phyloP scores from a whole-genome alignment of 805 yeast genomes.

The Saturnispora gosingensis region DNA sequence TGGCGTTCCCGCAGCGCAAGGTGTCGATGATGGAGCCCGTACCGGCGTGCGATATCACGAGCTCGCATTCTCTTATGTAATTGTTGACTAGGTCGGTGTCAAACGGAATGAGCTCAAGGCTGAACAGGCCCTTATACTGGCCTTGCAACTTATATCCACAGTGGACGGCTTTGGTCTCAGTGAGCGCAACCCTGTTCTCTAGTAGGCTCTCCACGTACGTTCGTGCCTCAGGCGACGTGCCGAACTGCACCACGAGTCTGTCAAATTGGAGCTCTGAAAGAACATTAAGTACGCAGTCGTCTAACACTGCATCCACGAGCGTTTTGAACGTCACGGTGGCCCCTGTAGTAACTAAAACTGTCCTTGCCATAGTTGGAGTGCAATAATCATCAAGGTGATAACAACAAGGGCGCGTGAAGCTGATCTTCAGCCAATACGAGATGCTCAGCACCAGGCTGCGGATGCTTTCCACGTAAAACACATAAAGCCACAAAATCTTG shows the following conservation, averaged over 20 bases:
- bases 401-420: neutral
- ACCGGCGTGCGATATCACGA: constrained; percentile 82
- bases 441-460: neutral
- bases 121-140: neutral
- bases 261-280: constrained; percentile 32
- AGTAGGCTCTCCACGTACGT: neutral
- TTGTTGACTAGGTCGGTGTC: constrained; percentile 31
- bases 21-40: constrained; percentile 89
- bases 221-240: constrained; percentile 23
- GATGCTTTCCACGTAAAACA: no score
- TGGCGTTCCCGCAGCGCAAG: constrained; percentile 33
- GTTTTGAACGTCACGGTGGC: constrained; percentile 77
- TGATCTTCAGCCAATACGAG: neutral
- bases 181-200: neutral
- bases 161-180: neutral
- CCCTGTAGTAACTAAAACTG: constrained; percentile 66
- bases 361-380: constrained; percentile 11
- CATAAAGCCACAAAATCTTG: no score
- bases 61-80: constrained; percentile 37
- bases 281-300: constrained; percentile 26
- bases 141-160: neutral
- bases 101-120: constrained; percentile 36
- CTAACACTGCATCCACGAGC: constrained; percentile 40
- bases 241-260: constrained; percentile 50
- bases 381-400: neutral